Evolutionary conservation across 169 alveolate genomes (phyloP).

Genomic region (Eimeria falciformis): DNA sequence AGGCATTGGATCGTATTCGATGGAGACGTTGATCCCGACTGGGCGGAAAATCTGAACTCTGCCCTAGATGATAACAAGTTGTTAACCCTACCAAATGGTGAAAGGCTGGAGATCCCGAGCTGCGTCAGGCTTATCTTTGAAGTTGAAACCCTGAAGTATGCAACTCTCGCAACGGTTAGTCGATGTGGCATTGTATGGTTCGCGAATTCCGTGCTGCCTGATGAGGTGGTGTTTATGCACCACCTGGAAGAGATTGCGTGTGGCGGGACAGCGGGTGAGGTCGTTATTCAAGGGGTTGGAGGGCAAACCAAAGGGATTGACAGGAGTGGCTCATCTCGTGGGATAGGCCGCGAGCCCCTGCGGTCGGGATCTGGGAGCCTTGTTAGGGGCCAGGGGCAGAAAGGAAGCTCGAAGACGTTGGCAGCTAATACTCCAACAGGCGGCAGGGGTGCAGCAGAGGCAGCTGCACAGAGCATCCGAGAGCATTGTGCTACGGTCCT

Average conservation of each 20-base stretch:
- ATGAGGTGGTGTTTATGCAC: conserved; percentile 73
- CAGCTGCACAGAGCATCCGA: conserved; percentile 41
- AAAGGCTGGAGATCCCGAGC: conserved; percentile 71
- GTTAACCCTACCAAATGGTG: conserved; percentile 97
- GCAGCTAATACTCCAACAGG: background rate
- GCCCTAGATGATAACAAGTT: conserved; percentile 99
- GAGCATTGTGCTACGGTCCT: conserved; percentile 88
- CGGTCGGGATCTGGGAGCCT: background rate
- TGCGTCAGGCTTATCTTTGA: conserved; percentile 94
- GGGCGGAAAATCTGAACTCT: conserved; percentile 99
- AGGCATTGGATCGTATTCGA: conserved; percentile 98
- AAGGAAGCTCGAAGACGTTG: conserved; percentile 14
- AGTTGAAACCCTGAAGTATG: conserved; percentile 95
- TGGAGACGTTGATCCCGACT: conserved; percentile 99
- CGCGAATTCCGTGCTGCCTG: conserved; percentile 94
- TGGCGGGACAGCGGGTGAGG: conserved; percentile 19
- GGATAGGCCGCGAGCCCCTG: background rate
- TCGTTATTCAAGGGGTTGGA: conserved; percentile 26
- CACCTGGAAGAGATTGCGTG: conserved; percentile 37
- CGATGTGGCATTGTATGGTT: conserved; percentile 98
- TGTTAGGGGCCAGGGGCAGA: conserved; percentile 4
- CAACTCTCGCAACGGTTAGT: conserved; percentile 99
- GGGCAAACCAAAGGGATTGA: conserved; percentile 57
- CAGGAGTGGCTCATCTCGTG: conserved; percentile 31
- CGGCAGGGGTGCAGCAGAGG: conserved; percentile 43